Percentiles rank a stretch among this genome's conserved stretches.
Evolutionary conservation across 768 basidiomycete genomes (phyloP).

Genomic region (Pleurotus salmoneostramineus): DNA sequence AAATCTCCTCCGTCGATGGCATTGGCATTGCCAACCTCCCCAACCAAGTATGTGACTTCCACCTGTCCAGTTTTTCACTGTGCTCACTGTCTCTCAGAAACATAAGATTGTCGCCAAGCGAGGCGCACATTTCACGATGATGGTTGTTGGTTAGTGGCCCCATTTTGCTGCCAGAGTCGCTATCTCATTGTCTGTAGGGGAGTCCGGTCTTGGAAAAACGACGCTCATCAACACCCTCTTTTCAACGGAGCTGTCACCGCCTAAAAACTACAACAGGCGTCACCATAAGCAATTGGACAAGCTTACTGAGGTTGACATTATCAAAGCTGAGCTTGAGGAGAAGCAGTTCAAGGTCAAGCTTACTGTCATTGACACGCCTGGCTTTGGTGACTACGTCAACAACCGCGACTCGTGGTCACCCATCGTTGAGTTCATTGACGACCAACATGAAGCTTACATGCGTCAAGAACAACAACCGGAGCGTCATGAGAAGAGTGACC

Average conservation of each 20-base stretch:
- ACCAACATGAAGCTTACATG: conserved; percentile 95
- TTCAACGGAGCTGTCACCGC: conserved; percentile 89
- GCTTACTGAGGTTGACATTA: conserved; percentile 96
- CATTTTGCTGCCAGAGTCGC: neutral
- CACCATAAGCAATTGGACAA: conserved; percentile 98
- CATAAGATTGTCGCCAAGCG: conserved; percentile 99
- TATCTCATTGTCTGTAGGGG: conserved; percentile 48
- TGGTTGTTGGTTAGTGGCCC: conserved; percentile 86
- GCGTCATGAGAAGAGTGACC: conserved; percentile 82
- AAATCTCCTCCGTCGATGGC: conserved; percentile 57
- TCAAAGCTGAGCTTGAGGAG: conserved; percentile 99
- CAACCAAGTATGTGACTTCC: conserved; percentile 72
- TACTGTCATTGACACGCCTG: conserved; percentile 97
- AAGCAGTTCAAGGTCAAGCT: conserved; percentile 99
- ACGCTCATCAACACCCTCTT: conserved; percentile 99
- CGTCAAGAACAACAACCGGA: conserved; percentile 99
- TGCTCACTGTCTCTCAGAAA: conserved; percentile 53
- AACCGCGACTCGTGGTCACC: conserved; percentile 98
- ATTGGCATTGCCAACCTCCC: conserved; percentile 97
- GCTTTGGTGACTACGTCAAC: conserved; percentile 99
- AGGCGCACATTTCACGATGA: conserved; percentile 97
- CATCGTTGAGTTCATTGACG: conserved; percentile 97
- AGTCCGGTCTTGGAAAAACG: conserved; percentile 96
- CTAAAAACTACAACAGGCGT: conserved; percentile 86
- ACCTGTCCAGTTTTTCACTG: neutral